Evolutionary conservation across 2,329 filamentous ascomycete genomes (phyloP), one percentile per base, ranked within the genome.

Genomic region (Aspergillus felis): DNA sequence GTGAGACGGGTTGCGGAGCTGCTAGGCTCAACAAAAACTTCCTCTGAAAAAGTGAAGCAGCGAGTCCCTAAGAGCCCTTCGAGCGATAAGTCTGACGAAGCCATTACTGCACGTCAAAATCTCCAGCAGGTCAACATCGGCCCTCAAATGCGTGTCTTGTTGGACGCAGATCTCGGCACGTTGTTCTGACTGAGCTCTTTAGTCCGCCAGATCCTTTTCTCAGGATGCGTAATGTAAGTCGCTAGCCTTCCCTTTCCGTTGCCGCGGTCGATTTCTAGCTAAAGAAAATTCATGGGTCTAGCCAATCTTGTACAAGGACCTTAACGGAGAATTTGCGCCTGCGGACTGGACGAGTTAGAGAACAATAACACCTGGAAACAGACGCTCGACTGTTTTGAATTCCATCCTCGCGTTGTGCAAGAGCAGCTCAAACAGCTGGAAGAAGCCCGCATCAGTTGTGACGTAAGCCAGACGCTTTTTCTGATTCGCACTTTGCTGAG

Each of bases 281-380:
- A 47, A 47, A 51, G 62, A 47, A 35, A n/a, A 46, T 42, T 52
- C 35, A 46, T 49, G 32, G 22, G 52, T 28, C 56, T 64, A 91
- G 86, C 89, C 90, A 60, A 82, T 84, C 58, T 84, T 84, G 1
- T 82, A 87, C 64, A 77, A 82, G 51, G 85, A 92, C 9, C 10
- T 29, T 29, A 29, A 69, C 97, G 92, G 91, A 83, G 87, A 64
- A 78, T 78, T 17, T 88, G 90, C 9, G 92, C 92, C 2, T 81
- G 81, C 47, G 87, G 92, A 68, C 83, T 97, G 47, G 92, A 97
- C 69, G 72, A 81, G 9, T 78, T 96, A 14, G 91, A 96, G 71
- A 87, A 87, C 49, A 91, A 93, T 68, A 87, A 93, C 63, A 76
- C 79, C 28, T 96, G 92, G 92, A 96, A 96, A 71, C 72, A 80